Evolutionary conservation across 1,284 basidiomycete genomes (phyloP), one percentile per base, ranked within the genome.

Genomic region (Heterobasidion occidentale): DNA sequence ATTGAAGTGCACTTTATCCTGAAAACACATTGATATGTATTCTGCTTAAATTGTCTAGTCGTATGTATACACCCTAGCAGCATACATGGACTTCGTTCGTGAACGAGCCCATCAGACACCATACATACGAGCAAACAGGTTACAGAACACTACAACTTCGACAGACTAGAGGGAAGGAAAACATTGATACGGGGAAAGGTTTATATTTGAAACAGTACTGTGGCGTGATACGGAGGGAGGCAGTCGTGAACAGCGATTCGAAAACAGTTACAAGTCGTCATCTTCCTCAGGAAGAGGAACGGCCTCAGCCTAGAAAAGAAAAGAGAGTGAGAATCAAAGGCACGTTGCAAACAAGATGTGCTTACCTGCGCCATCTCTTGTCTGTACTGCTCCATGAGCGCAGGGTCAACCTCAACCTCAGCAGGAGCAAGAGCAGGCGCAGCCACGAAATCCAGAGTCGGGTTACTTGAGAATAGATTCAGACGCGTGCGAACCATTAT

Each of bases 401-500:
- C 72, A 36, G 80, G 74, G 73, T 98, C 95, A 66, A 99, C 83
- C 61, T 82, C 69, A 61, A 98, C 93, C 76, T 98, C 94, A 60
- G 95, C 92, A 56, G 97, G 97, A 35, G 90, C 90, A 56, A 99
- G 88, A 55, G 97, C 97, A 42, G 94, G 94, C 9, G 94, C 95
- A 56, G 97, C 95, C 59, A 97, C 94, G 65, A 99, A 98, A 60
- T 99, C 96, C 62, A 99, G 86, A 51, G 77, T 63, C 53, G 87
- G 78, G 78, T 98, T 98, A 60, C 93, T 94, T 51, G 54, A n/a
- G 34, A 11, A 42, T 7, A 50, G 46, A 51, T 33, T 49, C 33
- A 56, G 56, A 35, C 33, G 51, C 33, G 44, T 42, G 15, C n/a
- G 20, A 7, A n/a, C 11, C 11, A 19, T 17, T 44, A 8, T 1